These are phyloP conservation scores for Botrytis paeoniae DNA, from an alignment of 2,329 filamentous ascomycete genomes.

Conservation along the genomic window DNA sequence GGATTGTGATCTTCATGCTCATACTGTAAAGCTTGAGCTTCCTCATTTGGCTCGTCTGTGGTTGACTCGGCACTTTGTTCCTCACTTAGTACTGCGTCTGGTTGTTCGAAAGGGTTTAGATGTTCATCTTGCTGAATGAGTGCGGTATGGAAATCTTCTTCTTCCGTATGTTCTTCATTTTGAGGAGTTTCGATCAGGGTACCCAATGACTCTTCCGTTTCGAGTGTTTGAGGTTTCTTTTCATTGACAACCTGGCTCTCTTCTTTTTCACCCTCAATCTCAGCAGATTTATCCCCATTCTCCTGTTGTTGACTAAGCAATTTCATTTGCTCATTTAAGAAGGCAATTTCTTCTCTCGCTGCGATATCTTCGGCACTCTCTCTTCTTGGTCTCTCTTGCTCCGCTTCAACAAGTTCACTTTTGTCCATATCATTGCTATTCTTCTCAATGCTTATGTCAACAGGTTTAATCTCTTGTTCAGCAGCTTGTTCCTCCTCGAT, in stretches of 20 bases:
- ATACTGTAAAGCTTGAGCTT: neutral
- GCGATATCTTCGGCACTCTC: neutral
- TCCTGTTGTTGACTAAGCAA: neutral
- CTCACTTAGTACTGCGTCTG: neutral
- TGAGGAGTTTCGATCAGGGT: neutral
- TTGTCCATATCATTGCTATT: neutral
- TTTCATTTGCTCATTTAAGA: slow-evolving; percentile 4
- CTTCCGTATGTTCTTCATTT: neutral
- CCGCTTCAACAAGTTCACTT: neutral
- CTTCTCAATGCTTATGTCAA: neutral
- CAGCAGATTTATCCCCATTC: neutral
- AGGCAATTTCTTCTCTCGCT: neutral
- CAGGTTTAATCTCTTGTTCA: neutral
- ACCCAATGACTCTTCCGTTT: neutral
- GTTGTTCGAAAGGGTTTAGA: neutral
- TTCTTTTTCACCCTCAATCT: neutral
- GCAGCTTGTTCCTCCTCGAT: slow-evolving; percentile 16
- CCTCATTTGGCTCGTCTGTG: neutral
- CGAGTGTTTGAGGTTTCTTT: neutral
- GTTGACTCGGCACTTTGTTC: neutral
- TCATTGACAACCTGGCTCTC: neutral
- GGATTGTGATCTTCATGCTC: neutral
- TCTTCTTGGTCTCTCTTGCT: neutral
- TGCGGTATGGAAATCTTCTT: neutral
- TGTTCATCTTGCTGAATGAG: neutral